Base-by-base conservation (phyloP, 345 rosid genomes). In the Sisymbrium altissimum region DNA sequence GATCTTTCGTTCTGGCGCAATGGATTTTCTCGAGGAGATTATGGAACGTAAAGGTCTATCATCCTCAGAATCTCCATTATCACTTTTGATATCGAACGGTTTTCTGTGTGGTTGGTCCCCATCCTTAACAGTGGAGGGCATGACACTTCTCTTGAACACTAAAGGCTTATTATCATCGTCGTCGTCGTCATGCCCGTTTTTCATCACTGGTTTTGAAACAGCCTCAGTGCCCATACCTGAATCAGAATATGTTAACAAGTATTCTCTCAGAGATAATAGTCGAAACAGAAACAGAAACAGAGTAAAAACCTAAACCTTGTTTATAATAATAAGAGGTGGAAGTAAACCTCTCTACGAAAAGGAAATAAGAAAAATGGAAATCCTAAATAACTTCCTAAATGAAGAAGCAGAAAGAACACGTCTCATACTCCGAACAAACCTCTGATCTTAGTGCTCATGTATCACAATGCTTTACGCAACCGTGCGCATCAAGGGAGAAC, bases 41-140 rank as follows among this genome's bases (percentile, higher is more conserved):
- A 92, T 85, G 72, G 74, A 60, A 80, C 86, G 85, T 73, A 90
- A 73, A 38, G 96, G 88, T 53, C 70, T 75, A 58, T 79, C 80
- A 79, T 91, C 98, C 52, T 89, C 97, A 53, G 86, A 86, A 70
- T 86, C 93, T 7, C 79, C 86, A 7, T 21, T 6, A 44, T 44
- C 4, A 9, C 6, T 48, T 19, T 48, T 53, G 58, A 13, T 66
- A 56, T 66, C 80, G 43, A 35, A 69, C 29, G 68, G 68, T 70
- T 38, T 43, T 65, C 79, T 79, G 38, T 72, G 80, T 27, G 82
- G 55, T 39, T 61, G 33, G 4, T 59, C 76, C 39, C 76, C 88
- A 66, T 83, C 86, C 81, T 82, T 80, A 50, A 76, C 15, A 40
- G 14, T 13, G 7, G 45, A 40, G 15, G 45, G 5, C 4, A 5